Percentiles rank a stretch among this genome's conserved stretches.
phyloP scores from a whole-genome alignment of 169 alveolate species.

The Cystoisospora suis region DNA sequence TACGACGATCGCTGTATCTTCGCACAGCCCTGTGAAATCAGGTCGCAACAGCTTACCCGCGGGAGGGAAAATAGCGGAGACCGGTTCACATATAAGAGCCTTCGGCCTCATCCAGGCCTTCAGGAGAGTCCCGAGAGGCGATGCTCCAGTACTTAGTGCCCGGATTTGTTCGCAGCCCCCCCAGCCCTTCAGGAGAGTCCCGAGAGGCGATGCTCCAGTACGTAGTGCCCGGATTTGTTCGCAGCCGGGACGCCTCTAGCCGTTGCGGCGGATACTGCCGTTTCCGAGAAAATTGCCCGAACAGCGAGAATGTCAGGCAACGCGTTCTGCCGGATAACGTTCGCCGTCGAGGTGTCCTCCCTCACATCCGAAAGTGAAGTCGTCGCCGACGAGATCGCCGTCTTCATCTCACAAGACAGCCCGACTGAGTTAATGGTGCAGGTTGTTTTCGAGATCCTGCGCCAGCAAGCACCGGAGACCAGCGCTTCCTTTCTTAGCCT shows the following conservation, averaged over 20 bases:
- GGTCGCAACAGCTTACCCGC: too few species aligned
- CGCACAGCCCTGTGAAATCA: too few species aligned
- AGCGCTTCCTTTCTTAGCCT: neutral
- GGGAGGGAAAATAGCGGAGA: too few species aligned
- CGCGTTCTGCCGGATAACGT: conserved; percentile 12
- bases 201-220: neutral
- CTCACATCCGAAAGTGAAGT: neutral
- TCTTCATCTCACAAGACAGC: neutral
- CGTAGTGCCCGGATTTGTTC: neutral
- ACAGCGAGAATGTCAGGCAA: neutral
- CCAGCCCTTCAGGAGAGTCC: neutral
- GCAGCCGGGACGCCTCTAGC: neutral
- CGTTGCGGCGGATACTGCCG: neutral
- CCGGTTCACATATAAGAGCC: too few species aligned
- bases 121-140: neutral
- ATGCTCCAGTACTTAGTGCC: neutral
- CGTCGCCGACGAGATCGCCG: neutral
- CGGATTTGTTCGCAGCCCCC: neutral
- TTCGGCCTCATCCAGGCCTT: neutral
- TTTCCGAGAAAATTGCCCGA: neutral
- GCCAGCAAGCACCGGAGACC: neutral
- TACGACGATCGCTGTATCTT: too few species aligned
- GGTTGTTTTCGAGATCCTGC: neutral
- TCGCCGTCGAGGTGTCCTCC: neutral
- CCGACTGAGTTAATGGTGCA: neutral